Conservation (phyloP, 2,329 filamentous ascomycete species). For the Fusarium incarnatum region DNA sequence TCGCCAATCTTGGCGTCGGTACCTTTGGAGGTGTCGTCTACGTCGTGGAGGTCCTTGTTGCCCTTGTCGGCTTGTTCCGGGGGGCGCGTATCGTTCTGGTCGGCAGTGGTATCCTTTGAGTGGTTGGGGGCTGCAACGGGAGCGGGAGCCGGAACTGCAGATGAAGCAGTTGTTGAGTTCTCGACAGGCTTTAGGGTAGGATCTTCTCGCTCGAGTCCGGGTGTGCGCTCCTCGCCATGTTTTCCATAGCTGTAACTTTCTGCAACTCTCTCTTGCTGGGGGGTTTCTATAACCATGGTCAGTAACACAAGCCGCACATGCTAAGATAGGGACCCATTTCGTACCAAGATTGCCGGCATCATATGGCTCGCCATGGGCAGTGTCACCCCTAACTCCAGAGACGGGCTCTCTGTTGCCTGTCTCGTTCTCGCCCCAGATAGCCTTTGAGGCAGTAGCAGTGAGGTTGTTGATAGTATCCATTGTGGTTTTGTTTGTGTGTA, state of each 20-base stretch:
- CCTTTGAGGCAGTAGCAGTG: conserved; percentile 55
- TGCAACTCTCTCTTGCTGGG: conserved; percentile 37
- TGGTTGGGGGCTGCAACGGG: conserved; percentile 7
- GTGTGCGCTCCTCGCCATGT: conserved; percentile 15
- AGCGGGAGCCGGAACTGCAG: conserved; percentile 3
- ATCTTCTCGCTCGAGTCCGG: conserved; percentile 16
- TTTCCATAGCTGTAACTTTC: conserved; percentile 27
- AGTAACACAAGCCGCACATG: background rate
- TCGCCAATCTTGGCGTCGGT: conserved; percentile 50
- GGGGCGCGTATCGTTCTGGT: conserved; percentile 57
- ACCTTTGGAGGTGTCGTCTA: conserved; percentile 35
- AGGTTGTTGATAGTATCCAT: conserved; percentile 76
- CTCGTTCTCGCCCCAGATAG: conserved; percentile 58
- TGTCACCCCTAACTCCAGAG: conserved; percentile 76
- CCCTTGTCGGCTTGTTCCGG: conserved; percentile 49
- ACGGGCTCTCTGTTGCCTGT: conserved; percentile 70
- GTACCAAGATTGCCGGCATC: conserved; percentile 80
- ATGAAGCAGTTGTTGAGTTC: background rate
- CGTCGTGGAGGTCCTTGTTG: conserved; percentile 52
- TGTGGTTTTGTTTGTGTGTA: conserved; percentile 30
- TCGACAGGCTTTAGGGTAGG: conserved; percentile 4
- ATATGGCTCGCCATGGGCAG: conserved; percentile 76
- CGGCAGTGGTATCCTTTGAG: conserved; percentile 38
- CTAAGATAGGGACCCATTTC: conserved; percentile 3
- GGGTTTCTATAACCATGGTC: conserved; percentile 19